These are phyloP conservation scores for Leccinum incarnatum DNA, from an alignment of 768 basidiomycete species.

Conservation along the genomic window DNA sequence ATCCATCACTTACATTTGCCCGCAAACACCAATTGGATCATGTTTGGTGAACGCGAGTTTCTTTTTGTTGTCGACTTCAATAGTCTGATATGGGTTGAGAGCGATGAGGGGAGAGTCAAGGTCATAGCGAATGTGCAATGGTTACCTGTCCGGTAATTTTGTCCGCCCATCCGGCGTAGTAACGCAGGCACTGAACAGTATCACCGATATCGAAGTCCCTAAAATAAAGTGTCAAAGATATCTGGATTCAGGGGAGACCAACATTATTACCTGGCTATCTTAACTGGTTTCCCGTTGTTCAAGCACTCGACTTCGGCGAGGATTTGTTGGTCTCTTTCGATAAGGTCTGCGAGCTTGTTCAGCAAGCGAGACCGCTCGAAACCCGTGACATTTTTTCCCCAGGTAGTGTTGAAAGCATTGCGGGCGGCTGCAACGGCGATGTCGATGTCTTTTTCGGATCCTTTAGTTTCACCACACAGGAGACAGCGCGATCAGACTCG, in stretches of 20 bases:
- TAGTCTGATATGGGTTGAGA: conserved; percentile 42
- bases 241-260: conserved; percentile 30
- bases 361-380: conserved; percentile 77
- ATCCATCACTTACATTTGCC: conserved; percentile 65
- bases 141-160: conserved; percentile 86
- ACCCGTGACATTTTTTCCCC: conserved; percentile 88
- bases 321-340: conserved; percentile 78
- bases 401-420: conserved; percentile 77
- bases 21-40: conserved; percentile 93
- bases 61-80: conserved; percentile 75
- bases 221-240: conserved; percentile 2
- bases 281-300: conserved; percentile 92
- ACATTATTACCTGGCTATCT: conserved; percentile 45
- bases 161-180: conserved; percentile 96
- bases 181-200: conserved; percentile 73
- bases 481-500: neutral
- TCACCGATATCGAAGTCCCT: conserved; percentile 84
- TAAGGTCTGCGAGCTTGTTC: conserved; percentile 85
- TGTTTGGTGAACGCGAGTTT: conserved; percentile 86
- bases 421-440: conserved; percentile 80
- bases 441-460: conserved; percentile 75
- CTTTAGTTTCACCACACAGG: conserved; percentile 33
- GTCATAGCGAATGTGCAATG: conserved; percentile 3
- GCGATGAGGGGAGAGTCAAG: conserved; percentile 3
- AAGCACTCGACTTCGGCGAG: conserved; percentile 82